Conservation (phyloP, 78 protist species). For the Planoprotostelium fungivorum region DNA sequence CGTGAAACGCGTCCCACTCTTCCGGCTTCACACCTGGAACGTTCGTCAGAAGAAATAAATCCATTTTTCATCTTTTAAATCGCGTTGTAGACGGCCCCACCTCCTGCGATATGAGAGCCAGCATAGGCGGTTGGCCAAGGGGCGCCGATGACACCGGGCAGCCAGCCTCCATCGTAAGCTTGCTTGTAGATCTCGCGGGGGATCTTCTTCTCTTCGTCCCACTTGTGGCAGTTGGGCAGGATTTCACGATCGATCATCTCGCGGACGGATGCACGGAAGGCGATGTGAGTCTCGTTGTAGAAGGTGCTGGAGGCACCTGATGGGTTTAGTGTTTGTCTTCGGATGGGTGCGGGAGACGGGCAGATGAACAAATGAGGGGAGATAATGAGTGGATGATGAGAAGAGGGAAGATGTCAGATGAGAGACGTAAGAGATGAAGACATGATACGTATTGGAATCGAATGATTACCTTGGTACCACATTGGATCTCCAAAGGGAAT, state of each 20-base stretch:
- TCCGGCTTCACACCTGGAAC: conserved; percentile 33
- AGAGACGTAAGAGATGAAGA: neutral
- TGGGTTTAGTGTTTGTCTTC: neutral
- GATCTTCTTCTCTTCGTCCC: conserved; percentile 27
- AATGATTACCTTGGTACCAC: conserved; percentile 51
- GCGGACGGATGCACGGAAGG: conserved; percentile 14
- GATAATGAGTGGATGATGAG: neutral
- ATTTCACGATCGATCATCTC: conserved; percentile 38
- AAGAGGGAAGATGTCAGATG: neutral
- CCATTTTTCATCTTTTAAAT: no score
- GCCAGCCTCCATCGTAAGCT: neutral
- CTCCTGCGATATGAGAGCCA: conserved; percentile 16
- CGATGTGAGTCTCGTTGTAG: conserved; percentile 39
- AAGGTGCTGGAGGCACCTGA: conserved; percentile 8
- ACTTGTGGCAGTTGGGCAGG: neutral
- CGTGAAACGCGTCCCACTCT: conserved; percentile 38
- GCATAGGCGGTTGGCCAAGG: conserved; percentile 29
- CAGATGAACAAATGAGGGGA: no score
- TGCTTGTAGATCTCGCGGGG: conserved; percentile 18
- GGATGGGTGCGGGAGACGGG: no score
- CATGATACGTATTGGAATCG: neutral
- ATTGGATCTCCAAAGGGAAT: conserved; percentile 44
- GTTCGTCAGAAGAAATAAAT: no score
- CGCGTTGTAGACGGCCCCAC: no score
- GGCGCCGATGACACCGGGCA: conserved; percentile 17